Evolutionary conservation across 441 rosid species (phyloP), one percentile per base, ranked within the genome.

Genomic region (Pelargonium myrrhifolium): DNA sequence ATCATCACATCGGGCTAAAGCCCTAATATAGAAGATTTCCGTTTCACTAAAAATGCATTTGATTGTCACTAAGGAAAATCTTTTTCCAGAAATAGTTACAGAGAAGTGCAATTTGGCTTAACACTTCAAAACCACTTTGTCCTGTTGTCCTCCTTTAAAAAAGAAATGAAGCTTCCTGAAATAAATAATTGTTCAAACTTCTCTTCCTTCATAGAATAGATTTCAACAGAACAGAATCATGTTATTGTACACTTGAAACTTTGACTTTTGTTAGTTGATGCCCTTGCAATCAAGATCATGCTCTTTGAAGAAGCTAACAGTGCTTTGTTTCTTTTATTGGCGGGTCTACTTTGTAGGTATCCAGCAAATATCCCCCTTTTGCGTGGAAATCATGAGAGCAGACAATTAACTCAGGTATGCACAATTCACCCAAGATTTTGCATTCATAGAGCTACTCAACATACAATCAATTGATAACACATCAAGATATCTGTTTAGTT

Each of bases 341-440:
- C 68, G 68, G 73, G 68, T 66, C 4, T 71, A 22, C 75, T 74
- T 78, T 56, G 67, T 75, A 95, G 97, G 87, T 83, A 92, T 74
- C 99, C 98, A 68, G 98, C 99, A 65, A 80, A 89, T 72, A 95
- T 95, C 76, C 92, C 99, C 63, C 99, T 95, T 73, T 77, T 95
- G 77, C 97, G 99, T 64, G 99, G 98, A 62, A 95, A 95, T 83
- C 98, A 92, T 81, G 99, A 95, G 81, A 95, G 98, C 79, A 87
- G 99, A 75, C 99, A 95, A 74, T 84, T 95, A 66, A 95, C 99
- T 69, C 99, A 95, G 96, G 98, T 95, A 75, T 71, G 70, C 31
- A 53, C 22, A 66, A 15, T 71, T 20, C 28, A 69, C 45, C 40
- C 21, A 43, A n/a, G 40, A 60, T 65, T 18, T 24, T 24, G 10